Evolutionary conservation across 169 alveolate genomes (phyloP).

Genomic region (Amoebophrya sp.): DNA sequence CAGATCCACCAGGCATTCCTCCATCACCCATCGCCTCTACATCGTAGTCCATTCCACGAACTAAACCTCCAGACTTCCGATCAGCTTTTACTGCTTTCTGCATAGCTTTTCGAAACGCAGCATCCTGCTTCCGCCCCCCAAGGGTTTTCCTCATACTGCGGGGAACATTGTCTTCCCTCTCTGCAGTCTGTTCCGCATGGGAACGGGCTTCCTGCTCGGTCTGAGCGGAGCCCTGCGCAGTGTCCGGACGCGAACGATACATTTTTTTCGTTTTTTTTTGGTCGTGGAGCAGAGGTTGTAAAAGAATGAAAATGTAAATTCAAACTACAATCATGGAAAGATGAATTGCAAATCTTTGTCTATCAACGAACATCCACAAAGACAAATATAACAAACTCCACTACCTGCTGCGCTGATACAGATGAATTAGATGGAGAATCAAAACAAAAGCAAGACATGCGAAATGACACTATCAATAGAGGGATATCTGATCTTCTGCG

Average conservation of each 20-base stretch:
- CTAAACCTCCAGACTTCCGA: not conserved
- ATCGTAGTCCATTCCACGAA: not conserved
- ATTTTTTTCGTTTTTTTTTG: not conserved
- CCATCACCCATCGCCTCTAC: not conserved
- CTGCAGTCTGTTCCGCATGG: not conserved
- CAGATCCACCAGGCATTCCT: not conserved
- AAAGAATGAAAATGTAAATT: not conserved
- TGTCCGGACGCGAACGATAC: not conserved
- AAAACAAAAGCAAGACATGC: no score
- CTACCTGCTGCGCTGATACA: no score
- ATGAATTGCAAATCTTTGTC: no score
- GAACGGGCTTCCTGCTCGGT: not conserved
- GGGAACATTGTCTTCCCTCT: not conserved
- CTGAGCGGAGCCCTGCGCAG: not conserved
- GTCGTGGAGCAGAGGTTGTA: not conserved
- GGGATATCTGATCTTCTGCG: no score
- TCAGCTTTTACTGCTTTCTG: not conserved
- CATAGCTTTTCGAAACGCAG: not conserved
- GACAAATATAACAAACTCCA: no score
- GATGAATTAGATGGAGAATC: no score
- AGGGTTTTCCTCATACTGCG: not conserved
- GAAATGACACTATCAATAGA: no score
- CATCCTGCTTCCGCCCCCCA: not conserved
- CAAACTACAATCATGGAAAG: no score
- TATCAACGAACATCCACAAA: no score